Evolutionary conservation across 1,139 yeast genomes (phyloP).

Genomic region (Meyerozyma guilliermondii): DNA sequence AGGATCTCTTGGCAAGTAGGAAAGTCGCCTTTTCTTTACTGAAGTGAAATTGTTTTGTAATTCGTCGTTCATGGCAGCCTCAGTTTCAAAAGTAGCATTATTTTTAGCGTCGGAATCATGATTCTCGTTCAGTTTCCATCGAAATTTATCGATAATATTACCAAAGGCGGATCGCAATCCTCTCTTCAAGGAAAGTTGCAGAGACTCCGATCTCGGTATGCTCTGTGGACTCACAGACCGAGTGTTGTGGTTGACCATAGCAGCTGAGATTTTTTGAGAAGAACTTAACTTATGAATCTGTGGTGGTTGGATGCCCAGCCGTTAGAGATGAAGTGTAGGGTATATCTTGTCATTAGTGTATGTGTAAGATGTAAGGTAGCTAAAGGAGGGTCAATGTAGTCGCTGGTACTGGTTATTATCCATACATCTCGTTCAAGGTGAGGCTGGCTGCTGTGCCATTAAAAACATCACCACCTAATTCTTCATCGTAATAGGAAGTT

Average conservation of each 20-base stretch:
- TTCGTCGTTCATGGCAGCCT: conserved; percentile 11
- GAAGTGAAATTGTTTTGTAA: conserved; percentile 20
- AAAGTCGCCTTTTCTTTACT: conserved; percentile 26
- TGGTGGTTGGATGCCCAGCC: too few relatives aligned
- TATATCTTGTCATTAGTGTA: not conserved
- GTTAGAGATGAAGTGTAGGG: not conserved
- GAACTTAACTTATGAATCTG: not conserved
- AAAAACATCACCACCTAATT: conserved; percentile 25
- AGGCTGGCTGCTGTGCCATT: conserved; percentile 27
- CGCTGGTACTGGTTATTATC: too few relatives aligned
- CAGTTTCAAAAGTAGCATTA: conserved; percentile 1
- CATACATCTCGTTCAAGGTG: conserved; percentile 15
- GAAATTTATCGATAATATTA: not conserved
- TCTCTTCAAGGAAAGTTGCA: not conserved
- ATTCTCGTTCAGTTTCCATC: not conserved
- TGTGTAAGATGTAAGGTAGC: not conserved
- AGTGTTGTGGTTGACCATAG: conserved; percentile 5
- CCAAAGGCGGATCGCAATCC: not conserved
- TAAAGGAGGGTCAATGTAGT: not conserved
- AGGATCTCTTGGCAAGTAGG: conserved; percentile 19
- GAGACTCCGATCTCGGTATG: conserved; percentile 1
- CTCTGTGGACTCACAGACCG: conserved; percentile 9
- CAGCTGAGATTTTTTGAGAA: not conserved
- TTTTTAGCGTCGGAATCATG: not conserved
- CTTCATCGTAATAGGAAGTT: conserved; percentile 35